Conservation (phyloP, 2,329 filamentous ascomycete genomes). For the Aspergillus clavatus region DNA sequence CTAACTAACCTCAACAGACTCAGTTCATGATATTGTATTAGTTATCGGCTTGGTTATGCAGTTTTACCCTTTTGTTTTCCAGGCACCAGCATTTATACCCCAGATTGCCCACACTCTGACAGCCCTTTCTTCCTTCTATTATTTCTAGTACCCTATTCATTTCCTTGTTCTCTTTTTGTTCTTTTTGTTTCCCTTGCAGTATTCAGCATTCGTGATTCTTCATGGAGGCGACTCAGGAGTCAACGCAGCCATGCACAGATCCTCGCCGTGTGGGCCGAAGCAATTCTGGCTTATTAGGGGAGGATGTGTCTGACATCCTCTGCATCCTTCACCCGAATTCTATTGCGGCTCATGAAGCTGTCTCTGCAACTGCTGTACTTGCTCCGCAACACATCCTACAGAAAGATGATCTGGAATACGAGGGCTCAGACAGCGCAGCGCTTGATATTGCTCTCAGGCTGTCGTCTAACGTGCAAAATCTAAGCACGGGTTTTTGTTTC, state of each 20-base stretch:
- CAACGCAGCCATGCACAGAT: slow-evolving; percentile 76
- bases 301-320: slow-evolving; percentile 82
- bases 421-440: slow-evolving; percentile 30
- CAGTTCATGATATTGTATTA: slow-evolving; percentile 18
- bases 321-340: slow-evolving; percentile 82
- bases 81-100: slow-evolving; percentile 22
- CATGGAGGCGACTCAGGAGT: slow-evolving; percentile 52
- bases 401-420: slow-evolving; percentile 41
- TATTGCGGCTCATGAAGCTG: slow-evolving; percentile 64
- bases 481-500: slow-evolving; percentile 73
- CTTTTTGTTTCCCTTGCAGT: slow-evolving; percentile 8
- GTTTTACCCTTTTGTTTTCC: slow-evolving; percentile 5
- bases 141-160: background rate
- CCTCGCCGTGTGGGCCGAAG: slow-evolving; percentile 73
- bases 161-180: slow-evolving; percentile 1
- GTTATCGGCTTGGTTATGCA: slow-evolving; percentile 24
- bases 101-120: slow-evolving; percentile 11
- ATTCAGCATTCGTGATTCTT: slow-evolving; percentile 10
- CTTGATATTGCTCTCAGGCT: slow-evolving; percentile 73
- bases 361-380: slow-evolving; percentile 51
- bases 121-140: slow-evolving; percentile 13
- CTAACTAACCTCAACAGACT: background rate
- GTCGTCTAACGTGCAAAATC: slow-evolving; percentile 66
- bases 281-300: slow-evolving; percentile 75
- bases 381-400: slow-evolving; percentile 60